Conservation (phyloP, 2,329 filamentous ascomycete species). For the Chrysosporium keratinophilum region DNA sequence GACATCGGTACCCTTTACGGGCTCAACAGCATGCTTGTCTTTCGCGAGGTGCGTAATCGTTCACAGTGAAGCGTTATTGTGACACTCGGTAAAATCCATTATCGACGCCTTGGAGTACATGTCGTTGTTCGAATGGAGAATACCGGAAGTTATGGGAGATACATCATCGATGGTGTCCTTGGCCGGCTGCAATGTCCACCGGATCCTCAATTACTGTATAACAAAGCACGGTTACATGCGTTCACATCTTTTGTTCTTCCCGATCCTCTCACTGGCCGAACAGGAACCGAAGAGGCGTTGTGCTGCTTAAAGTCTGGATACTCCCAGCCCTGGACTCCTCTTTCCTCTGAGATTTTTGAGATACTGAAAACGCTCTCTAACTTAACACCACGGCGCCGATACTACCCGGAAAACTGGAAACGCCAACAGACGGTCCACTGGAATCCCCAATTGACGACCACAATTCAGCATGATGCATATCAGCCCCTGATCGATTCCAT, state of each 20-base stretch:
- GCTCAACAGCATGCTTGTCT: conserved; percentile 47
- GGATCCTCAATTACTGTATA: conserved; percentile 46
- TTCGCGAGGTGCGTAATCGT: conserved; percentile 33
- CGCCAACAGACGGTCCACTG: conserved; percentile 21
- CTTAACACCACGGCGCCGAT: conserved; percentile 22
- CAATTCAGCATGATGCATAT: conserved; percentile 34
- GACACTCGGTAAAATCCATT: conserved; percentile 36
- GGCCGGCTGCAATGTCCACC: conserved; percentile 48
- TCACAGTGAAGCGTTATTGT: conserved; percentile 44
- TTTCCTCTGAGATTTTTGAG: conserved; percentile 11
- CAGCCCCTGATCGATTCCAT: conserved; percentile 11
- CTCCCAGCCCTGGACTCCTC: conserved; percentile 16
- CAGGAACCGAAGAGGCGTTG: conserved; percentile 27
- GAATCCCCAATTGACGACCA: conserved; percentile 27
- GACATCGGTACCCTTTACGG: conserved; percentile 53
- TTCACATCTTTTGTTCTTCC: conserved; percentile 23
- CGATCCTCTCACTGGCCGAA: conserved; percentile 24
- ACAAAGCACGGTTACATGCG: conserved; percentile 45
- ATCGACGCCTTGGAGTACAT: conserved; percentile 32
- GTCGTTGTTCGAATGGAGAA: conserved; percentile 33
- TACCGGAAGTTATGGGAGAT: conserved; percentile 39
- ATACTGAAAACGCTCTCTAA: conserved; percentile 18
- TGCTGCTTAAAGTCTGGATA: conserved; percentile 17
- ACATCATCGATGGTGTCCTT: conserved; percentile 45
- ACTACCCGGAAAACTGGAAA: conserved; percentile 22